Conservation (phyloP, 106 monocot species). For the Narthecium ossifragum region DNA sequence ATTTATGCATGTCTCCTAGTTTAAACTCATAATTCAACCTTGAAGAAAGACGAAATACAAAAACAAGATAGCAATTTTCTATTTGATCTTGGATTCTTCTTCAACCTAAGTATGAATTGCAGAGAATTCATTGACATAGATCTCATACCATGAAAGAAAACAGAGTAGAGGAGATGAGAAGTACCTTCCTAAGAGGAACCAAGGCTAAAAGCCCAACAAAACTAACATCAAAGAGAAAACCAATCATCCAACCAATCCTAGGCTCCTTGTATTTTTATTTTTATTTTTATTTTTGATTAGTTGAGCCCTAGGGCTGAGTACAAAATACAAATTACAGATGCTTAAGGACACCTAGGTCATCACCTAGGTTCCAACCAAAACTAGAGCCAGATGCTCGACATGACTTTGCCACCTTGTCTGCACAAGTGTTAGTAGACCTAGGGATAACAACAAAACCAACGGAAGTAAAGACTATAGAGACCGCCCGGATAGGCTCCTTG, state of each 20-base stretch:
- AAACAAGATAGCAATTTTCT: not conserved
- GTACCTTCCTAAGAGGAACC: slow-evolving; percentile 46
- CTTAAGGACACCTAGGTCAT: no score
- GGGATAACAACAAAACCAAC: no score
- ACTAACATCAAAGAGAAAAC: slow-evolving; percentile 40
- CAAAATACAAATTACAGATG: no score
- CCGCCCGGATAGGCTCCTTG: slow-evolving; percentile 43
- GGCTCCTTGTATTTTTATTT: no score
- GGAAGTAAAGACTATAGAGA: no score
- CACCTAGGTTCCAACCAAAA: no score
- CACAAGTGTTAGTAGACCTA: no score
- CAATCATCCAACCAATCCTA: slow-evolving; percentile 38
- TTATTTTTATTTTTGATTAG: no score
- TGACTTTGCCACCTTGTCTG: no score
- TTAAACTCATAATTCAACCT: not conserved
- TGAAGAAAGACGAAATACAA: not conserved
- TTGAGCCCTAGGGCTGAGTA: no score
- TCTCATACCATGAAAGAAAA: not conserved
- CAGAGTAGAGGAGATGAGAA: not conserved
- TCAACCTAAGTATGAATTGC: not conserved
- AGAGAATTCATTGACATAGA: slow-evolving; percentile 17
- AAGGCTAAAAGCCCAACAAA: slow-evolving; percentile 41
- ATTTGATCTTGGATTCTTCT: not conserved
- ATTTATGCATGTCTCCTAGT: not conserved
- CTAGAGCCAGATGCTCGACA: no score